These are phyloP conservation scores for Casuarina equisetifolia DNA, from an alignment of 306 rosid genomes.

Conservation along the genomic window DNA sequence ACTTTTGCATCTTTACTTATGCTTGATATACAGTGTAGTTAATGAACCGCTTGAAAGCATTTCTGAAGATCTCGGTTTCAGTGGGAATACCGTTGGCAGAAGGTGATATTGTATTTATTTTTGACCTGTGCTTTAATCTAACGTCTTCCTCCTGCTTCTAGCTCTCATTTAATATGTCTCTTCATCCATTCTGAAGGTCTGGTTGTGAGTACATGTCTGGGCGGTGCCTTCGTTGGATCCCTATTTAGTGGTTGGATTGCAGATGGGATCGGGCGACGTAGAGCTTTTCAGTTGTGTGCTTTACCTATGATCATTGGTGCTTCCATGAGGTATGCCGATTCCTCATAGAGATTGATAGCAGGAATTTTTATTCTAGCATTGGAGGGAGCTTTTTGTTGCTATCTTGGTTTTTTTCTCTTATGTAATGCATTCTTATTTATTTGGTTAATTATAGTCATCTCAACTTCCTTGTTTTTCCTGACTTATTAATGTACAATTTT, in stretches of 20 bases:
- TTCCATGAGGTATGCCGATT: conserved; percentile 58
- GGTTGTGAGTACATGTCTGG: conserved; percentile 95
- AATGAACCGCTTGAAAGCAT: conserved; percentile 97
- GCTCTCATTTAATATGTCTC: conserved; percentile 20
- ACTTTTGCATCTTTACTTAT: not conserved
- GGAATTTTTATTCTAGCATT: not conserved
- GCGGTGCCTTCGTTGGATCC: conserved; percentile 90
- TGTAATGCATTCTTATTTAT: not conserved
- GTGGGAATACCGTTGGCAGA: conserved; percentile 90
- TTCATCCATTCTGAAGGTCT: conserved; percentile 58
- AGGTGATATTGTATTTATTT: conserved; percentile 47
- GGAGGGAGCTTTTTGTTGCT: not conserved
- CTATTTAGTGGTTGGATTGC: conserved; percentile 92
- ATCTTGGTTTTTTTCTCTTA: conserved; percentile 3
- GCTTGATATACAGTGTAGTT: conserved; percentile 66
- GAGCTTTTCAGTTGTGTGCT: conserved; percentile 86
- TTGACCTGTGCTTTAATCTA: conserved; percentile 14
- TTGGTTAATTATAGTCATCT: not conserved
- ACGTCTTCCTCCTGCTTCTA: conserved; percentile 17
- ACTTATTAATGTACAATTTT: not conserved
- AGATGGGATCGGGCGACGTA: conserved; percentile 95
- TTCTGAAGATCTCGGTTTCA: conserved; percentile 88
- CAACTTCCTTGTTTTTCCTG: not conserved
- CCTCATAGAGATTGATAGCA: not conserved
- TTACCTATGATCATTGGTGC: conserved; percentile 94